Evolutionary conservation across 129 eudicot genomes (phyloP), one percentile per base, ranked within the genome.

Genomic region (Ambrosia trifida): DNA sequence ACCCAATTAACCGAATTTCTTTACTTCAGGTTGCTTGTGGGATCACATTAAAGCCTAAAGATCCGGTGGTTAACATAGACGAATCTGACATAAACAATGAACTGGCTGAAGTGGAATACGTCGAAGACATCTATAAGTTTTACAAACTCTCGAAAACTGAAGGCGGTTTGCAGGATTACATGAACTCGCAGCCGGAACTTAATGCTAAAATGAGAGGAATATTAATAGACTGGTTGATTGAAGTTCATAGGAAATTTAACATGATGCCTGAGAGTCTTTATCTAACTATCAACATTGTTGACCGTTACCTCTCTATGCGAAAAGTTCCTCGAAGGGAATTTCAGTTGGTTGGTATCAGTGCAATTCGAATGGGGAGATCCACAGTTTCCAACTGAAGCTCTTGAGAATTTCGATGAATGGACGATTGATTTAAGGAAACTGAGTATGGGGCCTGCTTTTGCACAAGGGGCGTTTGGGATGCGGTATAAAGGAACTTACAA

Each of bases 401-500:
- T 88, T 30, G 84, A 87, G 72, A 82, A 91, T 79, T 91, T 85
- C 10, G 97, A 91, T 28, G 96, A 91, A 59, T 91, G 97, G 97
- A 91, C 97, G 0, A 82, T 91, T 67, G 90, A 89, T 76, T 69
- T 89, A 73, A 83, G 94, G 78, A 88, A 80, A 79, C 90, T 91
- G 20, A 75, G 74, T 72, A 91, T 91, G 97, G 96, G 96, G 14
- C 79, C 91, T 0, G 97, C 97, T 67, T 91, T 91, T 76, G 97
- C 97, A 46, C 97, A 91, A 72, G 97, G 97, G 43, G 97, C 97
- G 41, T 91, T 91, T 67, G 97, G 97, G 53, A 91, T 88, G 75
- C 84, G 88, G 47, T 91, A 91, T 71, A 88, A 81, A 72, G 97
- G 97, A 18, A 88, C 90, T 12, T 91, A 91, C 78, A 87, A 88